These are phyloP conservation scores for Juglanconis oblonga DNA, from an alignment of 2,329 filamentous ascomycete genomes.

Conservation along the genomic window DNA sequence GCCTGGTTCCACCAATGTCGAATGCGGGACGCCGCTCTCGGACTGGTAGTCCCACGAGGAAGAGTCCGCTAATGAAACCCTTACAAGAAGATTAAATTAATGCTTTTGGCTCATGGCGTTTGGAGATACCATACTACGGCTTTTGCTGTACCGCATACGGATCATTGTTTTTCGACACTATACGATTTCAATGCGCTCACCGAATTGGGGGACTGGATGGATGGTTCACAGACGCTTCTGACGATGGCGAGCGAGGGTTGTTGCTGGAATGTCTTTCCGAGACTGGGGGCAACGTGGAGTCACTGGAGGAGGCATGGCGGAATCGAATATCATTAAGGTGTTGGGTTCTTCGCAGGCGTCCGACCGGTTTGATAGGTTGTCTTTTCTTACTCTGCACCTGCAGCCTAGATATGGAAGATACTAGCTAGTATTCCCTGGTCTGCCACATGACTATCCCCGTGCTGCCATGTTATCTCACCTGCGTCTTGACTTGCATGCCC, in stretches of 20 bases:
- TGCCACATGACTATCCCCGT: background rate
- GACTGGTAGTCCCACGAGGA: constrained; percentile 58
- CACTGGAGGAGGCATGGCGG: background rate
- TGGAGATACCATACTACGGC: constrained; percentile 9
- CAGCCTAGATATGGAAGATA: background rate
- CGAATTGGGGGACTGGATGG: background rate
- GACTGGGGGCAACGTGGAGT: background rate
- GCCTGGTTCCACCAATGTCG: constrained; percentile 58
- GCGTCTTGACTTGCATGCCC: background rate
- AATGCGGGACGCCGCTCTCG: constrained; percentile 48
- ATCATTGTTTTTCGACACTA: constrained; percentile 8
- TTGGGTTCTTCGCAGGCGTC: background rate
- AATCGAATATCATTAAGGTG: background rate
- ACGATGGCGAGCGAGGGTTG: background rate
- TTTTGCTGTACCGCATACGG: constrained; percentile 11
- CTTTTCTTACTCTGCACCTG: background rate
- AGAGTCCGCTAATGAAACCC: constrained; percentile 55
- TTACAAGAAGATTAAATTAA: constrained; percentile 39
- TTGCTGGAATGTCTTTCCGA: background rate
- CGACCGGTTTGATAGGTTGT: background rate
- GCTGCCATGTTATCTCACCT: background rate
- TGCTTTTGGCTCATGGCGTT: constrained; percentile 1
- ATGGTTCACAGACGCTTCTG: background rate
- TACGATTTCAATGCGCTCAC: constrained; percentile 13
- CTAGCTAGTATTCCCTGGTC: background rate